These are phyloP conservation scores for Neonectria hederae DNA, from an alignment of 2,329 filamentous ascomycete species.

Conservation along the genomic window DNA sequence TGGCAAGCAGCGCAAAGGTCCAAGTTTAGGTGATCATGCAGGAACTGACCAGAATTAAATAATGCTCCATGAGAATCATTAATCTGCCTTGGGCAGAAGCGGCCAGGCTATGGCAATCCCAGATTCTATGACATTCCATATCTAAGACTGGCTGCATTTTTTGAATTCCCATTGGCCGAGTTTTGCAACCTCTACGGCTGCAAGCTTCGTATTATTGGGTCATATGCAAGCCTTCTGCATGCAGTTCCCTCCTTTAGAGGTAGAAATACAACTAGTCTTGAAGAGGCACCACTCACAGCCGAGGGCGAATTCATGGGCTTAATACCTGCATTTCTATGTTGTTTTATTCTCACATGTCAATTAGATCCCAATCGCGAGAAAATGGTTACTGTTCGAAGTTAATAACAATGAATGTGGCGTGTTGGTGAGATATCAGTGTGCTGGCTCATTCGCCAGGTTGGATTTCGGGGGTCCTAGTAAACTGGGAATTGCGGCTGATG, in stretches of 20 bases:
- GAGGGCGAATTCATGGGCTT: background rate
- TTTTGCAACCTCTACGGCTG: background rate
- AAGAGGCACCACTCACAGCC: background rate
- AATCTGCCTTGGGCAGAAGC: background rate
- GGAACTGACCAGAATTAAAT: no score
- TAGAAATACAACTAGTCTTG: background rate
- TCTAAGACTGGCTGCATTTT: background rate
- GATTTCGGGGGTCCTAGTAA: no score
- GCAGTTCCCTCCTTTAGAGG: background rate
- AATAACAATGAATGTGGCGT: no score
- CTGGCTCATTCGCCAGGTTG: no score
- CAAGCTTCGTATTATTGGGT: background rate
- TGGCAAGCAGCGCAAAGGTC: no score
- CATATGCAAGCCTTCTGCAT: background rate
- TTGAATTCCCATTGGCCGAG: background rate
- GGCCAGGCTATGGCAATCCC: background rate
- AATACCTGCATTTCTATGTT: background rate
- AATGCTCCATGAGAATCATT: no score
- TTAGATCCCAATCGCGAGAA: no score
- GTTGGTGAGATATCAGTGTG: no score
- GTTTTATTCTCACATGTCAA: background rate
- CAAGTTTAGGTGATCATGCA: no score
- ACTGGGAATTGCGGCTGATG: no score
- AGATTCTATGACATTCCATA: slow-evolving; percentile 1
- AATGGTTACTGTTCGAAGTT: no score